Evolutionary conservation across 805 yeast species (phyloP), one percentile per base, ranked within the genome.

Genomic region (Candida montana): DNA sequence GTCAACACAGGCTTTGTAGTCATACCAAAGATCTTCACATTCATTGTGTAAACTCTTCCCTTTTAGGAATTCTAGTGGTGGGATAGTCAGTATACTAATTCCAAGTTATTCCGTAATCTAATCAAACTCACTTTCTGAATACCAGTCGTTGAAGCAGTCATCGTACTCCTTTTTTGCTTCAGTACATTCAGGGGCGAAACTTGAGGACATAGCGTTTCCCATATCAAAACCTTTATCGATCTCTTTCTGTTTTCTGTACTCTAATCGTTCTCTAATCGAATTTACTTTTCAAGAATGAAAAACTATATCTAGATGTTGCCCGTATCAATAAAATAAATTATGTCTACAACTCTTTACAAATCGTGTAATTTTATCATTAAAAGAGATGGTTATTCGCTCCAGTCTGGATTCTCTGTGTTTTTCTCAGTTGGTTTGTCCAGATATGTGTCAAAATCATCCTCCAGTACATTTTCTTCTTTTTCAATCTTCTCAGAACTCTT

Each of bases 141-240:
- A 93, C 99, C 99, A 90, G 50, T 75, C 75, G 64, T 89, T 90
- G 68, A 93, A 93, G 62, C 99, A 93, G 55, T 81, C 83, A 59
- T 93, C 98, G 58, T 93, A 93, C 55, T 79, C 77, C 53, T 79
- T 78, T 64, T 93, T 93, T 44, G 83, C 75, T 28, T 79, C 84
- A 18, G 95, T 87, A 64, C 99, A 93, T 66, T 93, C 98, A 20
- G 97, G 96, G 29, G 99, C 98, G 71, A 93, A 85, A 46, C 96
- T 88, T 7, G 95, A 72, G 15, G 90, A 82, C 84, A 84, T 76
- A 40, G 69, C 61, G 63, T 79, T 80, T 38, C 89, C 89, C 88
- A 82, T 81, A 37, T 31, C 44, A 44, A 10, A 40, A 23, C 8
- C 13, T 7, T 13, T 9, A 26, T 26, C 12, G n/a, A 26, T 8